A percentile compares a stretch with the other conserved stretches of the same genome.
These are phyloP conservation scores for Diaporthe sp. DNA, from an alignment of 2,329 filamentous ascomycete species.

Conservation along the genomic window DNA sequence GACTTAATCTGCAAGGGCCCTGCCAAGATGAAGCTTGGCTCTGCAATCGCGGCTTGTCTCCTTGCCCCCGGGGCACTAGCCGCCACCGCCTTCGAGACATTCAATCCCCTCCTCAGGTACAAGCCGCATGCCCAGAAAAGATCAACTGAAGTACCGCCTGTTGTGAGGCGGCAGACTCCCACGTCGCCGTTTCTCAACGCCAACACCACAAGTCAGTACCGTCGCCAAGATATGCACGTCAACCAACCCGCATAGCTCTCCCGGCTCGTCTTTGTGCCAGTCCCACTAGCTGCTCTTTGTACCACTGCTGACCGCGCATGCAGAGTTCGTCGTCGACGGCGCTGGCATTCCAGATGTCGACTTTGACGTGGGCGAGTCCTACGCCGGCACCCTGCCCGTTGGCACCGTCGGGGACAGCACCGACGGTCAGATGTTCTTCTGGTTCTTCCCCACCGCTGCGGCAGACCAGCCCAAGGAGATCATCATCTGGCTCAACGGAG, in stretches of 20 bases:
- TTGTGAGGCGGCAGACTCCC: slow-evolving; percentile 26
- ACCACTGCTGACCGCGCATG: background rate
- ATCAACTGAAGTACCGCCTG: background rate
- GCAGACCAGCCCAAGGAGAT: slow-evolving; percentile 64
- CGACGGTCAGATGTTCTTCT: slow-evolving; percentile 70
- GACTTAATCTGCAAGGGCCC: background rate
- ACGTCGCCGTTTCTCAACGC: slow-evolving; percentile 44
- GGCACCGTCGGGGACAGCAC: slow-evolving; percentile 58
- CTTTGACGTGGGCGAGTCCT: slow-evolving; percentile 75
- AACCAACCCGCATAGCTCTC: background rate
- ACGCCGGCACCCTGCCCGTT: slow-evolving; percentile 71
- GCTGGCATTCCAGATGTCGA: slow-evolving; percentile 72
- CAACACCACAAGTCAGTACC: slow-evolving; percentile 46
- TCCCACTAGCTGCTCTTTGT: background rate
- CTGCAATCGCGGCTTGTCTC: slow-evolving; percentile 18
- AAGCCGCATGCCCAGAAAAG: background rate
- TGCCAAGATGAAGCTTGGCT: slow-evolving; percentile 30
- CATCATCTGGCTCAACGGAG: slow-evolving; percentile 69
- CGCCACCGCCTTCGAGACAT: slow-evolving; percentile 24
- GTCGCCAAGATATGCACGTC: background rate
- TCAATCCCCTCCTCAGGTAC: slow-evolving; percentile 36
- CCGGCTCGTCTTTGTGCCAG: background rate
- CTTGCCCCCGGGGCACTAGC: slow-evolving; percentile 15
- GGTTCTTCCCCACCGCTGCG: slow-evolving; percentile 72
- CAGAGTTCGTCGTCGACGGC: slow-evolving; percentile 73